These are phyloP conservation scores for Azolla pinnata DNA, from an alignment of 75 land plant species.

Conservation along the genomic window DNA sequence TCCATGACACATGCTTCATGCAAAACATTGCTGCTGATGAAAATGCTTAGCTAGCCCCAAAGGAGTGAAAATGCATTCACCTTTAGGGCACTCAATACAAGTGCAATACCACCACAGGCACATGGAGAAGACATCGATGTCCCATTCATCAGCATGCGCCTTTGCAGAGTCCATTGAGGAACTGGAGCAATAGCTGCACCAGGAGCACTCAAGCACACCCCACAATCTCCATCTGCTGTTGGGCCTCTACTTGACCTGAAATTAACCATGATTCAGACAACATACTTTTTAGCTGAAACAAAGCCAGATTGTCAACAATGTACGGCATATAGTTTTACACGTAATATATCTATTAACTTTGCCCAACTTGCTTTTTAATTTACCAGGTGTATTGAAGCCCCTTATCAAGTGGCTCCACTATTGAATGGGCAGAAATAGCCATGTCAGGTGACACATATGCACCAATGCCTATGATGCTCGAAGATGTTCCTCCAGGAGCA, in stretches of 20 bases:
- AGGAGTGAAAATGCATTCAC: slow-evolving; percentile 19
- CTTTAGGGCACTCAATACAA: slow-evolving; percentile 91
- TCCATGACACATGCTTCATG: no score
- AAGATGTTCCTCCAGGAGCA: slow-evolving; percentile 93
- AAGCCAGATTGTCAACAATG: background rate
- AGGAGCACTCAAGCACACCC: slow-evolving; percentile 94
- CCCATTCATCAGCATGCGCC: slow-evolving; percentile 98
- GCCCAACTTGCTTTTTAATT: background rate
- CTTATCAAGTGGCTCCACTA: slow-evolving; percentile 71
- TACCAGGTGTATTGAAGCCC: slow-evolving; percentile 99
- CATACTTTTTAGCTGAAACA: background rate
- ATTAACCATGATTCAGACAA: background rate
- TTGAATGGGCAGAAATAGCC: slow-evolving; percentile 91
- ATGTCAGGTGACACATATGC: slow-evolving; percentile 95
- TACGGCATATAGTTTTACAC: no score
- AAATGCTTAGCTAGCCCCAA: background rate
- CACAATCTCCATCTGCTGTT: slow-evolving; percentile 90
- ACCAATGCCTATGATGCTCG: slow-evolving; percentile 87
- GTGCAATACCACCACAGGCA: slow-evolving; percentile 98
- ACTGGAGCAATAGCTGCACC: slow-evolving; percentile 99
- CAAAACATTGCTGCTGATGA: no score
- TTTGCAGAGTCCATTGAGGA: slow-evolving; percentile 94
- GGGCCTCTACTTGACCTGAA: slow-evolving; percentile 98
- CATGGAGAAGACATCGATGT: slow-evolving; percentile 99
- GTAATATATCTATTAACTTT: background rate